Conservation (phyloP, 2,329 filamentous ascomycete genomes). For the Sporothrix protearum region DNA sequence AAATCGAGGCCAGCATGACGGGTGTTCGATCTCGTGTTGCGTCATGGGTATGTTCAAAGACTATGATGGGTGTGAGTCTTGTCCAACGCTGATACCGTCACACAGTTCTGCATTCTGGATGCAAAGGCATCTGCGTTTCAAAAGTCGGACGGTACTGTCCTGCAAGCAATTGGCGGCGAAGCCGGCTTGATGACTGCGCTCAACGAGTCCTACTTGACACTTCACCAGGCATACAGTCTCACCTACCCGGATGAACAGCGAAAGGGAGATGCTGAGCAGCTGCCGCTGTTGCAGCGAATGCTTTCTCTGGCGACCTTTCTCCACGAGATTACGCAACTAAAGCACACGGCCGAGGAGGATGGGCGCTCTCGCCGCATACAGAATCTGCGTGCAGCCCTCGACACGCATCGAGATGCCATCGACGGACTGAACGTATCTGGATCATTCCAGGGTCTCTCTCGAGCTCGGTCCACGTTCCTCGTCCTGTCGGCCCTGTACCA, state of each 20-base stretch:
- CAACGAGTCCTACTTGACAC: conserved; percentile 14
- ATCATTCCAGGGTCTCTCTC: background rate
- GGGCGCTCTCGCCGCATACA: background rate
- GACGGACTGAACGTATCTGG: background rate
- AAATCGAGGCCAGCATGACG: background rate
- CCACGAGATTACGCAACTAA: conserved; percentile 5
- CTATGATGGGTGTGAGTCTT: too few relatives aligned
- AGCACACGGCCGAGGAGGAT: background rate
- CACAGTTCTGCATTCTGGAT: conserved; percentile 9
- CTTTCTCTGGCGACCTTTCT: background rate
- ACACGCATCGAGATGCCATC: background rate
- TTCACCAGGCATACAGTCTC: conserved; percentile 15
- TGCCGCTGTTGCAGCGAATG: conserved; percentile 6
- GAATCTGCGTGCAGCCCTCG: background rate
- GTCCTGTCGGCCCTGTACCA: conserved; percentile 9
- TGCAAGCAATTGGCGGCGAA: conserved; percentile 12
- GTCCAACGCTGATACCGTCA: too few relatives aligned
- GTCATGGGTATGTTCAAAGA: conserved; percentile 3
- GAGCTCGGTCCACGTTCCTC: background rate
- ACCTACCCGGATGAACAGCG: conserved; percentile 15
- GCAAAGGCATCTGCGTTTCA: conserved; percentile 10
- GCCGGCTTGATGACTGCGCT: background rate
- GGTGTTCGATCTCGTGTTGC: conserved; percentile 9
- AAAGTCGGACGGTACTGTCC: background rate
- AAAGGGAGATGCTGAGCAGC: conserved; percentile 4